A percentile compares a stretch with the other conserved stretches of the same genome.
Evolutionary conservation across 2,329 filamentous ascomycete genomes (phyloP).

Genomic region (Pseudogymnoascus sp.): DNA sequence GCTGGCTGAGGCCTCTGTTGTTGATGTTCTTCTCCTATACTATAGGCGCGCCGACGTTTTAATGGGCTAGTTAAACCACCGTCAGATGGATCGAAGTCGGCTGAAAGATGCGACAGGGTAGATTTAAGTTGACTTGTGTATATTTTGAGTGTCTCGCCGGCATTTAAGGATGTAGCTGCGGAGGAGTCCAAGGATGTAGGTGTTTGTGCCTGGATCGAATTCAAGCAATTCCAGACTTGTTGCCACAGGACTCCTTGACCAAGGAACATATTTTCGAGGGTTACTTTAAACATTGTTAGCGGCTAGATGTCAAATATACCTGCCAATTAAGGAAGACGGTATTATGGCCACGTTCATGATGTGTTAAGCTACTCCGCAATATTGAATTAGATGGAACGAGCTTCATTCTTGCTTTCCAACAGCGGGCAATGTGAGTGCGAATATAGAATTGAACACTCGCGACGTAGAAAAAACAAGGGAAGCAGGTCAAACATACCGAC

Average conservation of each 20-base stretch:
- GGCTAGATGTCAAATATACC: conserved; percentile 12
- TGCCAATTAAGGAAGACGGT: background rate
- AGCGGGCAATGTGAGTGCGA: background rate
- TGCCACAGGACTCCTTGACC: conserved; percentile 17
- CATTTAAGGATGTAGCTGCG: background rate
- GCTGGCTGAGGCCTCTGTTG: background rate
- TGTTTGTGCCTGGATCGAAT: conserved; percentile 2
- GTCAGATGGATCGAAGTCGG: conserved; percentile 16
- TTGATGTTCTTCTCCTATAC: background rate
- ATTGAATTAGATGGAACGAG: background rate
- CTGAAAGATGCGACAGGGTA: conserved; percentile 16
- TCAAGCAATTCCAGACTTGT: conserved; percentile 17
- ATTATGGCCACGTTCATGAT: background rate
- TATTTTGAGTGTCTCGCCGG: conserved; percentile 8
- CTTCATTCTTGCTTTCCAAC: background rate
- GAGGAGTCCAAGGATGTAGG: background rate
- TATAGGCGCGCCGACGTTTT: conserved; percentile 11
- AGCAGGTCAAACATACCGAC: conserved; percentile 20
- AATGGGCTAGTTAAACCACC: conserved; percentile 13
- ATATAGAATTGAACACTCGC: background rate
- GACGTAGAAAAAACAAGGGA: background rate
- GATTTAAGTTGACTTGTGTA: conserved; percentile 19
- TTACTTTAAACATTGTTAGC: background rate
- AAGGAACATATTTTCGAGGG: conserved; percentile 18
- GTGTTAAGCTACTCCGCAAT: background rate